Evolutionary conservation across 441 rosid genomes (phyloP), one percentile per base, ranked within the genome.

Genomic region (Dalechampia spathulata): DNA sequence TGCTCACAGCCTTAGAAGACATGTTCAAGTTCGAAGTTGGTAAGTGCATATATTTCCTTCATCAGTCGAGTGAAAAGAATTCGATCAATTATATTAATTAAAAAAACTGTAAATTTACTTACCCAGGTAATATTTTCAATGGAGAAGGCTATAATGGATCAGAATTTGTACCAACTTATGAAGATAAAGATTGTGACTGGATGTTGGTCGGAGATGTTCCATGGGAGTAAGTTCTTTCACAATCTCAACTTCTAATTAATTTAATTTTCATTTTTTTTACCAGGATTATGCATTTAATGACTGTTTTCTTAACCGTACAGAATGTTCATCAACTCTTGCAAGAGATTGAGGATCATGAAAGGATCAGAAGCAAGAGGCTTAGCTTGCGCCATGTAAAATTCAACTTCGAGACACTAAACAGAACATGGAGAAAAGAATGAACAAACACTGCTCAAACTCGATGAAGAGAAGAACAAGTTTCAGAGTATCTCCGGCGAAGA

Each of bases 111-210:
- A 8, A 3, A 11, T 11, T 52, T n/a, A 14, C 25, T 50, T 49
- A 30, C 42, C 40, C 72, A 81, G 86, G 85, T 53, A 58, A 73
- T 38, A 85, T 79, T 61, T 81, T 73, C 0, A 87, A 82, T 50
- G 81, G 90, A 60, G 84, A 80, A 78, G 90, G 90, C 28, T 83
- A 85, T 67, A 81, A 75, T 61, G 84, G 87, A 23, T 85, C 87
- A 58, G 93, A 82, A 43, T 76, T 65, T 64, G 82, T 72, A 47
- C 90, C 83, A 0, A 85, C 96, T n/a, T 87, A 85, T 57, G 87
- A 87, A 41, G 96, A 87, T 63, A 85, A 85, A 58, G 96, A 87
- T 66, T 85, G 96, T 48, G 96, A 87, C 38, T 80, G 87, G 96
- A 87, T 87, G 96, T 64, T 87, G 26, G 83, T 77, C 3, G 90